Base-by-base conservation (phyloP, 2,329 filamentous ascomycete genomes). In the Claviceps purpurea region DNA sequence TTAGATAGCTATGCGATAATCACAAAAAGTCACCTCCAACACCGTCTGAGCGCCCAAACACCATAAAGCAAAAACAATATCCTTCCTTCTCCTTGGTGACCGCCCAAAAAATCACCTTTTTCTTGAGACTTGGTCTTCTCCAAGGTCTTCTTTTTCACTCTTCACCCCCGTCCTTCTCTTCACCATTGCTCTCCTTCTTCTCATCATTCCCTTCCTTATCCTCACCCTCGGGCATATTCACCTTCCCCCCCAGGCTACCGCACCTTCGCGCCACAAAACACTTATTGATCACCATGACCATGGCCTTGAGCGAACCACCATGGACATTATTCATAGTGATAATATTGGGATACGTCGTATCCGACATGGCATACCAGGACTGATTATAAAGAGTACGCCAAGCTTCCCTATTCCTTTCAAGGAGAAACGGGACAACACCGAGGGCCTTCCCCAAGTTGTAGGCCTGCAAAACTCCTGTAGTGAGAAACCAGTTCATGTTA, bases 301-400 rank as follows among this genome's bases (percentile, higher is more conserved):
- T 52, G 18, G 50, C 51, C 57, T 60, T 63, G 24, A 57, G 54
- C 55, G 58, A 58, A 20, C 54, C 55, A 1, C 56, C 57, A 5
- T 62, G 57, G 16, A 67, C 56, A 14, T 53, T 54, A 40, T 67
- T 64, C 46, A 65, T 54, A 20, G 60, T 56, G 37, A 68, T 51
- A 65, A 65, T 67, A 52, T 65, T 68, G 8, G 66, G 65, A 46
- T 66, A 68, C 10, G 49, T 47, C 10, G 54, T 10, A 40, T 56
- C 57, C 1, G 54, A 59, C 5, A 63, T 49, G 4, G 20, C 50
- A 1, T 52, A 46, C 63, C 65, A 68, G 20, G 64, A 43, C 8
- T 57, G 49, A 7, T 47, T 14, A 50, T 57, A 62, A 47, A 65
- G 52, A 8, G 52, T 40, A 6, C 44, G 47, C 60, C 62, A 64